Conservation (phyloP, 192 early-diverging fungal species). For the Backusella luteola region DNA sequence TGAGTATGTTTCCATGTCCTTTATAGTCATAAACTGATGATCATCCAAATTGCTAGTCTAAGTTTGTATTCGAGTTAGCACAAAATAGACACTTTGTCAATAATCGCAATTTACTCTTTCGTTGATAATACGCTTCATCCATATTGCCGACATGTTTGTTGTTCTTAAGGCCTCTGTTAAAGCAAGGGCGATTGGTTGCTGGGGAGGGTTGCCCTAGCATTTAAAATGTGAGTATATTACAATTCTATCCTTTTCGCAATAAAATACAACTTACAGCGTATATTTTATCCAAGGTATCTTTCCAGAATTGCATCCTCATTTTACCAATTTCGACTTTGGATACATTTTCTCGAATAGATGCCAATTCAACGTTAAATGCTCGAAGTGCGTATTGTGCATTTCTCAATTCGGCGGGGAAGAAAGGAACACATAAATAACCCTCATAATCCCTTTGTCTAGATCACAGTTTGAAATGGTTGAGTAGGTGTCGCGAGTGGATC, state of each 20-base stretch:
- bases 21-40: slow-evolving; percentile 65
- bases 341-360: slow-evolving; percentile 72
- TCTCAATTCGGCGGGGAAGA: slow-evolving; percentile 67
- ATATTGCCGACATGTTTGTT: slow-evolving; percentile 63
- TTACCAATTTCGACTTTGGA: slow-evolving; percentile 66
- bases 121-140: slow-evolving; percentile 78
- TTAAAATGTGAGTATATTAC: not conserved
- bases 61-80: not conserved
- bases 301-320: slow-evolving; percentile 90
- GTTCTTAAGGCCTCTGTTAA: slow-evolving; percentile 62
- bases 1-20: slow-evolving; percentile 82
- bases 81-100: not conserved
- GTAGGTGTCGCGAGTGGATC: too few relatives aligned
- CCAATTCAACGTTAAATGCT: slow-evolving; percentile 90
- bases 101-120: slow-evolving; percentile 47
- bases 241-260: not conserved
- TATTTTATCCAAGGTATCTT: slow-evolving; percentile 70
- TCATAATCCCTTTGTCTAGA: slow-evolving; percentile 70
- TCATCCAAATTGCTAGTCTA: slow-evolving; percentile 60
- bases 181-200: slow-evolving; percentile 74
- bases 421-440: slow-evolving; percentile 72
- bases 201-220: slow-evolving; percentile 56
- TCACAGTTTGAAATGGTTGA: not conserved
- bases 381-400: slow-evolving; percentile 73
- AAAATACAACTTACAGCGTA: slow-evolving; percentile 45